Evolutionary conservation across 176 grass and related monocot genomes (phyloP).

Genomic region (Musa itinerans): DNA sequence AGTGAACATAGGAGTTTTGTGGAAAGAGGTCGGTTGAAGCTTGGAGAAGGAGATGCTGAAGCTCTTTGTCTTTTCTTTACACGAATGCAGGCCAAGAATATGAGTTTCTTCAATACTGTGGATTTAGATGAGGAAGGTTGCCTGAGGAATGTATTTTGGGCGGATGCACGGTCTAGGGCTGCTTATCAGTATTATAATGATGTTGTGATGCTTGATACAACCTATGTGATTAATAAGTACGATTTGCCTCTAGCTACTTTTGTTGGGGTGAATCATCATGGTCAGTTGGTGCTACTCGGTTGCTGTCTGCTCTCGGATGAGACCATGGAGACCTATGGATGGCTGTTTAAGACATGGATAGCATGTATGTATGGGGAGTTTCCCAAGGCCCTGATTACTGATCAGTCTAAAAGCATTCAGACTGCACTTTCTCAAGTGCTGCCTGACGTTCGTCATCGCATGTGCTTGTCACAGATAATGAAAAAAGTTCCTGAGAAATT

Average conservation of each 20-base stretch:
- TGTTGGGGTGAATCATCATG: conserved; percentile 85
- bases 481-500: conserved; percentile 59
- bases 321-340: conserved; percentile 74
- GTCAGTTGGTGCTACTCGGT: conserved; percentile 67
- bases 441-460: conserved; percentile 64
- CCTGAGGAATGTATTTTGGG: conserved; percentile 75
- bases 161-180: conserved; percentile 74
- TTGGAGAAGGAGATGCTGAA: conserved; percentile 79
- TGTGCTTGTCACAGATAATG: conserved; percentile 90
- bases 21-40: conserved; percentile 59
- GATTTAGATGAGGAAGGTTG: conserved; percentile 81
- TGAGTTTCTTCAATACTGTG: conserved; percentile 73
- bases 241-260: conserved; percentile 86
- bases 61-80: conserved; percentile 81
- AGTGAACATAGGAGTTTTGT: conserved; percentile 54
- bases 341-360: conserved; percentile 86
- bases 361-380: conserved; percentile 87
- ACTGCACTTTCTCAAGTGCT: conserved; percentile 70
- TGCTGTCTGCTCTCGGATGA: conserved; percentile 76
- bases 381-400: conserved; percentile 73
- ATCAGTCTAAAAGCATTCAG: conserved; percentile 67
- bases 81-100: conserved; percentile 89
- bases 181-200: conserved; percentile 84
- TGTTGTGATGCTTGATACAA: conserved; percentile 65
- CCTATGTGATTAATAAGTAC: conserved; percentile 58